Conservation (phyloP, 768 basidiomycete species). For the Amanita rimosa region DNA sequence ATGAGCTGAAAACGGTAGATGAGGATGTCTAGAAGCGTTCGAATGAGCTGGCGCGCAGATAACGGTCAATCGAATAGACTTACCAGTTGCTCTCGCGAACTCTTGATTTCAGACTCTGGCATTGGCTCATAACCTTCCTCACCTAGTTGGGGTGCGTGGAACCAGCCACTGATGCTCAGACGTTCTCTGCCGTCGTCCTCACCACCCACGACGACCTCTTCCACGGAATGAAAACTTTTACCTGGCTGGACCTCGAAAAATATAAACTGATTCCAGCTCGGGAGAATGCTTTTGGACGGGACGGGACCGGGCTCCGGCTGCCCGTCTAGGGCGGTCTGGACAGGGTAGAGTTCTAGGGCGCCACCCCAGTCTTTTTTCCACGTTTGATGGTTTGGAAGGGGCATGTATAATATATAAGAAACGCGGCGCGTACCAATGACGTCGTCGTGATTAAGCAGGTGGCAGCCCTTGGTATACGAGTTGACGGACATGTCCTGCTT, state of each 20-base stretch:
- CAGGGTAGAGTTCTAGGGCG: constrained; percentile 88
- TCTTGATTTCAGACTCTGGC: constrained; percentile 40
- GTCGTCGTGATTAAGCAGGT: constrained; percentile 97
- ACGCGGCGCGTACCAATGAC: constrained; percentile 91
- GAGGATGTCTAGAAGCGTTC: constrained; percentile 40
- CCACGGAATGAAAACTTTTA: constrained; percentile 90
- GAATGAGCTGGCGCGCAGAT: not conserved
- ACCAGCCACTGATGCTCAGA: constrained; percentile 93
- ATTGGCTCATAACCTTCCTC: constrained; percentile 77
- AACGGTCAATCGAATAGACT: constrained; percentile 22
- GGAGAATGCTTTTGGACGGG: constrained; percentile 59
- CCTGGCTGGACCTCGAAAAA: constrained; percentile 94
- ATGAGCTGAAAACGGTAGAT: constrained; percentile 46
- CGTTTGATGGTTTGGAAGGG: constrained; percentile 54
- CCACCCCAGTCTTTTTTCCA: constrained; percentile 93
- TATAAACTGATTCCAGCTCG: constrained; percentile 84
- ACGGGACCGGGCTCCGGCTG: constrained; percentile 56
- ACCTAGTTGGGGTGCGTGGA: constrained; percentile 84
- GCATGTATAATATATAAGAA: constrained; percentile 96
- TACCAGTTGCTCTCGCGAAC: constrained; percentile 89
- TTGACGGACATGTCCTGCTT: constrained; percentile 96
- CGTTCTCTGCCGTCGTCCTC: constrained; percentile 60
- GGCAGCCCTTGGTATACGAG: constrained; percentile 83
- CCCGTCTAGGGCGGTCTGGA: constrained; percentile 44
- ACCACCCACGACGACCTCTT: constrained; percentile 86